phyloP scores from a whole-genome alignment of 2,329 filamentous ascomycete species.

The Calonectria montana region DNA sequence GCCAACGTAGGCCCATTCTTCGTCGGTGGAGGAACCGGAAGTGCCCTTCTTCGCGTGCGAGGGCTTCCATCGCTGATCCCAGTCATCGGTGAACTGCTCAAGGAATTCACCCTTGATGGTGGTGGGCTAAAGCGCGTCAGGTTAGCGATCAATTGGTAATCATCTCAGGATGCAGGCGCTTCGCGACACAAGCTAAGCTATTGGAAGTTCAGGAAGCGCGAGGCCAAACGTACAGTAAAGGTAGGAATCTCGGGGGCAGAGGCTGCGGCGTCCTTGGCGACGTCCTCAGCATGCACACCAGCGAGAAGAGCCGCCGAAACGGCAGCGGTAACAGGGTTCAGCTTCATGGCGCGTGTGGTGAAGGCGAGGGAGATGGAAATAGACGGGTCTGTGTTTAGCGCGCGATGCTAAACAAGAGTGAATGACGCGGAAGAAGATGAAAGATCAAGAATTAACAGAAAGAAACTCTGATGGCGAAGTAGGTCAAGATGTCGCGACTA shows the following conservation, averaged over 20 bases:
- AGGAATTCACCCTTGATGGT: conserved; percentile 92
- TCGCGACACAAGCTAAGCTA: neutral
- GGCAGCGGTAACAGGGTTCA: conserved; percentile 81
- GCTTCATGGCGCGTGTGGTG: conserved; percentile 81
- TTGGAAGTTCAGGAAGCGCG: neutral
- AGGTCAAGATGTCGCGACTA: conserved; percentile 11
- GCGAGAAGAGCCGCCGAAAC: conserved; percentile 80
- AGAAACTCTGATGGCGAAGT: conserved; percentile 8
- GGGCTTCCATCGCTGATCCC: conserved; percentile 92
- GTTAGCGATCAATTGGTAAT: conserved; percentile 40
- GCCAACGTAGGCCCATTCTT: conserved; percentile 98
- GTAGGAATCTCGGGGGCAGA: conserved; percentile 76
- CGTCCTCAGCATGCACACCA: conserved; percentile 76
- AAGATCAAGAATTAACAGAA: conserved; percentile 19
- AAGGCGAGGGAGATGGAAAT: conserved; percentile 28
- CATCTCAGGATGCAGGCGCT: neutral
- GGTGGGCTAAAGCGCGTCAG: conserved; percentile 75
- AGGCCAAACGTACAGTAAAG: conserved; percentile 79
- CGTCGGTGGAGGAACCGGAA: conserved; percentile 78
- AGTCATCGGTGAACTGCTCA: conserved; percentile 98
- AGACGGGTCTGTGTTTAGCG: conserved; percentile 34
- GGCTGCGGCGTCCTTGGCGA: conserved; percentile 66
- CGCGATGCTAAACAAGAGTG: conserved; percentile 29
- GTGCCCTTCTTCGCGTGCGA: conserved; percentile 96
- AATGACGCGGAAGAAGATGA: conserved; percentile 16